Percentiles rank a stretch among this genome's conserved stretches.
These are phyloP conservation scores for Scheffersomyces cryptocercus DNA, from an alignment of 1,139 yeast species.

Conservation along the genomic window DNA sequence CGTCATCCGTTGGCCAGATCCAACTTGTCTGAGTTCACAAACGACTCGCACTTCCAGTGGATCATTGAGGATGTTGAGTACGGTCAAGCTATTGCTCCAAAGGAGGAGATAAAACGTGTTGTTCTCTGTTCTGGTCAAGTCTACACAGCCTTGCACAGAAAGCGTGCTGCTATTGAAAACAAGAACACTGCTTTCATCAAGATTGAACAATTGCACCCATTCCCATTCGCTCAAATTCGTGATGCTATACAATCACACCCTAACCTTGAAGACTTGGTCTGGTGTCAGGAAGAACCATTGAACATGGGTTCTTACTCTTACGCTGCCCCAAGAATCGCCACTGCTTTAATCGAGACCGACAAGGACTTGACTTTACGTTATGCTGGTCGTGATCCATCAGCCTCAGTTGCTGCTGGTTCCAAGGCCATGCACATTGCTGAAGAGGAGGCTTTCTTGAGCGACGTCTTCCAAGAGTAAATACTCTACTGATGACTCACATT, in stretches of 20 bases:
- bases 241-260: slow-evolving; percentile 82
- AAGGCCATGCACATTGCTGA: slow-evolving; percentile 86
- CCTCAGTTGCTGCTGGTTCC: slow-evolving; percentile 97
- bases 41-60: slow-evolving; percentile 93
- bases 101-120: slow-evolving; percentile 85
- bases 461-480: slow-evolving; percentile 54
- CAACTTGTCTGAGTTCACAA: slow-evolving; percentile 76
- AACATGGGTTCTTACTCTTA: slow-evolving; percentile 92
- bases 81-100: slow-evolving; percentile 71
- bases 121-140: slow-evolving; percentile 93
- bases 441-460: slow-evolving; percentile 83
- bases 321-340: slow-evolving; percentile 78
- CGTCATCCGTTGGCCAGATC: slow-evolving; percentile 99
- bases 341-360: slow-evolving; percentile 75
- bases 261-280: slow-evolving; percentile 82
- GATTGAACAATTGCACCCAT: slow-evolving; percentile 96
- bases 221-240: slow-evolving; percentile 95
- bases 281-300: slow-evolving; percentile 99
- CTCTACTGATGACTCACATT: too few species aligned
- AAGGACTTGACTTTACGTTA: slow-evolving; percentile 65
- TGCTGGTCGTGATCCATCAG: slow-evolving; percentile 98
- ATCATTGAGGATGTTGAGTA: slow-evolving; percentile 88
- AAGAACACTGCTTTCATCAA: slow-evolving; percentile 85
- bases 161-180: slow-evolving; percentile 73
- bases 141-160: slow-evolving; percentile 86